These are phyloP conservation scores for Cytospora chrysosperma DNA, from an alignment of 2,329 filamentous ascomycete species.

Conservation along the genomic window DNA sequence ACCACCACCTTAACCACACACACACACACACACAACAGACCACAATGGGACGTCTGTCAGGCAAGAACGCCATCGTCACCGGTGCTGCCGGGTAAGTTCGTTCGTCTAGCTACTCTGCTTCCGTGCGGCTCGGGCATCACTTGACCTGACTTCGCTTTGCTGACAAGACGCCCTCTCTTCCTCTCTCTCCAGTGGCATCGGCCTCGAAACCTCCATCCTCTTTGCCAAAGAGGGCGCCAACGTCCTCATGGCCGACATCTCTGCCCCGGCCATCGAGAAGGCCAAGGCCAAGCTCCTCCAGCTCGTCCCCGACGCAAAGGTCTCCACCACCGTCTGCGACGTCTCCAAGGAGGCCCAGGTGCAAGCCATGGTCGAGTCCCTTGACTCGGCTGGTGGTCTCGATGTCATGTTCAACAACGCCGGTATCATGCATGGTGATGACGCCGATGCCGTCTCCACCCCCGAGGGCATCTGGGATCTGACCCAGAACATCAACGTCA, in stretches of 20 bases:
- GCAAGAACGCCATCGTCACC: constrained; percentile 71
- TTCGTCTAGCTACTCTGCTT: too few relatives aligned
- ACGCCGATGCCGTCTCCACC: constrained; percentile 78
- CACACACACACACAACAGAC: neutral
- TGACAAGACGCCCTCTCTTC: neutral
- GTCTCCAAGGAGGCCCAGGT: constrained; percentile 85
- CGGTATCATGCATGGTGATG: constrained; percentile 89
- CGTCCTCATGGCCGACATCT: constrained; percentile 84
- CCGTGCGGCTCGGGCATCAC: too few relatives aligned
- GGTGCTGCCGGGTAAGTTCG: constrained; percentile 78
- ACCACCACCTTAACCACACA: neutral
- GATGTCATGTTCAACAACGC: constrained; percentile 98
- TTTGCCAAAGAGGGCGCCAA: constrained; percentile 86
- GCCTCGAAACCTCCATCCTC: constrained; percentile 86
- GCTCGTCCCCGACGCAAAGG: constrained; percentile 59
- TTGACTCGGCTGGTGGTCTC: constrained; percentile 83
- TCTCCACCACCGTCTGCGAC: constrained; percentile 50
- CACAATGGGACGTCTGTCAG: constrained; percentile 47
- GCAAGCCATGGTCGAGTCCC: constrained; percentile 67
- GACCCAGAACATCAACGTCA: constrained; percentile 92
- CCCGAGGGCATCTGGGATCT: constrained; percentile 92
- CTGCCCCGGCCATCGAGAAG: constrained; percentile 72
- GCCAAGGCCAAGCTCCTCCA: constrained; percentile 73
- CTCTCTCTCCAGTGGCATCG: constrained; percentile 68
- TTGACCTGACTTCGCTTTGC: neutral